Evolutionary conservation across 345 rosid genomes (phyloP), one percentile per base, ranked within the genome.

Genomic region (Lepidium africanum): DNA sequence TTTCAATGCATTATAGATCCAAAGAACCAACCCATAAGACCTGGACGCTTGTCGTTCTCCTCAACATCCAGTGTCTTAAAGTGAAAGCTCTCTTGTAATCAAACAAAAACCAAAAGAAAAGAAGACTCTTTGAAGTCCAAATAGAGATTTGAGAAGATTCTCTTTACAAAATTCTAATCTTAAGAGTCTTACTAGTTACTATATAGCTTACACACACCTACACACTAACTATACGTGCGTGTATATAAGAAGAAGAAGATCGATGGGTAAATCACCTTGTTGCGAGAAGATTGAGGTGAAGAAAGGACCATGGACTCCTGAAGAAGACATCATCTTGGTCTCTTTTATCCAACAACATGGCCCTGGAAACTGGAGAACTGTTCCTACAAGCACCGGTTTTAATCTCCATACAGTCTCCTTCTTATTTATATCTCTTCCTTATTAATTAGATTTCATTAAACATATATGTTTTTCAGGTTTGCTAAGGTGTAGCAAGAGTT

Each of bases 301-400:
- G 85, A 93, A 93, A 83, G 98, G 97, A 14, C 98, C 97, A 23
- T 93, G 98, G 98, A 93, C 97, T 16, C 98, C 98, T 0, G 97
- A 93, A 70, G 98, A 93, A 81, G 98, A 93, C 70, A 93, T 93
- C 79, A 81, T 83, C 55, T 70, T 93, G 67, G 98, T 93, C 68
- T 88, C 97, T 57, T 83, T 85, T 48, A 87, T 93, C 67, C 98
- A 90, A 75, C 89, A 88, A 63, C 94, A 87, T 63, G 98, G 98
- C 16, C 96, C 98, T 50, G 98, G 94, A 10, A 91, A 88, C 60
- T 93, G 98, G 98, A 86, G 90, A 82, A 78, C 92, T 14, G 92
- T 93, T 51, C 98, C 98, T 10, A 50, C 86, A 16, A 85, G 81
- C 35, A 87, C 98, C 25, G 97, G 98, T 93, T 58, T 35, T 9